Percentiles rank a stretch among this genome's conserved stretches.
phyloP scores from a whole-genome alignment of 2,329 filamentous ascomycete genomes.

The Didymella pinodella region DNA sequence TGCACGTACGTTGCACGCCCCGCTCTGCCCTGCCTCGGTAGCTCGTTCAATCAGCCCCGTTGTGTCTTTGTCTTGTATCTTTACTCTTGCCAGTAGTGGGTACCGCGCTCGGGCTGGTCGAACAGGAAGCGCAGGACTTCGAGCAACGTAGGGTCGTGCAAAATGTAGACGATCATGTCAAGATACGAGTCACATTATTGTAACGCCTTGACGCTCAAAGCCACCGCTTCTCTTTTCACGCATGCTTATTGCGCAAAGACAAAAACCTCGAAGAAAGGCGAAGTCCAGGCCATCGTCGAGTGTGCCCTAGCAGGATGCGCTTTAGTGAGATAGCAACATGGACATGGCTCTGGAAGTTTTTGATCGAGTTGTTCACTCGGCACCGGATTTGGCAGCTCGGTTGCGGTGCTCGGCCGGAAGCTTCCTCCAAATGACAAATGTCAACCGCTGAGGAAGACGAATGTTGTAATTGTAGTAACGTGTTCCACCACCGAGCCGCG shows the following conservation, averaged over 20 bases:
- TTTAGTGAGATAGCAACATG: neutral
- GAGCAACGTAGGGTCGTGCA: neutral
- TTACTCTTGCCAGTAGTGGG: too few species aligned
- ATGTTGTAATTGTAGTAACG: constrained; percentile 24
- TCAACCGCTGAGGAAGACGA: constrained; percentile 8
- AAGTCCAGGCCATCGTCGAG: neutral
- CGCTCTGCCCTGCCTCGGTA: too few species aligned
- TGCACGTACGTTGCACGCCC: too few species aligned
- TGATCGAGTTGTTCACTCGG: neutral
- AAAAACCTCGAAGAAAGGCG: neutral
- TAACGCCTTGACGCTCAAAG: neutral
- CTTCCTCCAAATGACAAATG: constrained; percentile 30
- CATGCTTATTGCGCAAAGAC: neutral
- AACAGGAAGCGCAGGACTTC: neutral
- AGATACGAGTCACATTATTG: neutral
- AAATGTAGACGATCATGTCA: neutral
- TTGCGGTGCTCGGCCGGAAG: constrained; percentile 25
- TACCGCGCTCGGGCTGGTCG: neutral
- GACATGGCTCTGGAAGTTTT: neutral
- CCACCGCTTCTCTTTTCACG: neutral
- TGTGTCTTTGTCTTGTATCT: too few species aligned
- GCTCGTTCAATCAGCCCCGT: too few species aligned
- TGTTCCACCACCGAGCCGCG: too few species aligned
- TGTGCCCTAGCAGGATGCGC: neutral
- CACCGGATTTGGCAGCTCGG: neutral